These are phyloP conservation scores for Tirmania nivea DNA, from an alignment of 495 filamentous ascomycete genomes.

Conservation along the genomic window DNA sequence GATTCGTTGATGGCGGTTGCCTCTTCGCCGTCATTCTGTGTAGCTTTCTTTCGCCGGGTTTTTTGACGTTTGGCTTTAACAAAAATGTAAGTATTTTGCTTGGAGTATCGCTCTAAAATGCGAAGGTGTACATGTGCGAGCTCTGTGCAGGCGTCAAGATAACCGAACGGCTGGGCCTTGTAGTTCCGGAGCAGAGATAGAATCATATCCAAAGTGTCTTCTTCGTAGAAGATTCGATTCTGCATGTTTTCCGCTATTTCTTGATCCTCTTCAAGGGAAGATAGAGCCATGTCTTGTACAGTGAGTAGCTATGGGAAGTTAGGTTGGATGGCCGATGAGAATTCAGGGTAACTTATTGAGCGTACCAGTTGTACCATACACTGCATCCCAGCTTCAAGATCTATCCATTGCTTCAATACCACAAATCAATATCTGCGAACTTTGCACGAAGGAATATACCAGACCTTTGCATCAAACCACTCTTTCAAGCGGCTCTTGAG, in stretches of 20 bases:
- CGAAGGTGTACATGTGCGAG: conserved; percentile 76
- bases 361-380: conserved; percentile 55
- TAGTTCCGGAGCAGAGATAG: conserved; percentile 57
- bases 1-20: conserved; percentile 32
- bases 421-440: neutral
- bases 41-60: conserved; percentile 41
- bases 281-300: conserved; percentile 80
- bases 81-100: conserved; percentile 83
- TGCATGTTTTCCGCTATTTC: conserved; percentile 97
- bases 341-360: neutral
- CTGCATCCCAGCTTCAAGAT: conserved; percentile 69
- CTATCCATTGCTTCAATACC: conserved; percentile 17
- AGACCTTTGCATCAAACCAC: conserved; percentile 56
- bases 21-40: conserved; percentile 15
- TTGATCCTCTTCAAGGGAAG: conserved; percentile 71
- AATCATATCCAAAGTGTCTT: conserved; percentile 73
- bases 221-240: conserved; percentile 93
- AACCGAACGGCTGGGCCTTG: conserved; percentile 84
- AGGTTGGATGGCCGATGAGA: neutral
- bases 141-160: conserved; percentile 80
- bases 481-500: conserved; percentile 65
- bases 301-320: conserved; percentile 37
- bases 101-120: conserved; percentile 81
- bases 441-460: conserved; percentile 24
- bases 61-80: conserved; percentile 33